These are phyloP conservation scores for Candida ponderosae DNA, from an alignment of 805 yeast genomes.

Conservation along the genomic window DNA sequence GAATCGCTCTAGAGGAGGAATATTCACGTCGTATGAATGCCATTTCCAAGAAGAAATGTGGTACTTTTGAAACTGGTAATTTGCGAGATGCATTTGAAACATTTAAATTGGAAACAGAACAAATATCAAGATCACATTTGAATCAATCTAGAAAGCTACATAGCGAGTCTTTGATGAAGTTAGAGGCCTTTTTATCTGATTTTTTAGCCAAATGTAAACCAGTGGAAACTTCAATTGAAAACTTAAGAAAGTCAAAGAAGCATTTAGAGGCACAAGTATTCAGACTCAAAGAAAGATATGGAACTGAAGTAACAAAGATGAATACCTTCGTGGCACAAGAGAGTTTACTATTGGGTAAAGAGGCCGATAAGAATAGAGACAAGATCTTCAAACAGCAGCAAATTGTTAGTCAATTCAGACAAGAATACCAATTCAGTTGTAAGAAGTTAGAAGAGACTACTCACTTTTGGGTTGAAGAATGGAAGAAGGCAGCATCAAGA, in stretches of 20 bases:
- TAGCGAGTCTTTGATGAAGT: slow-evolving; percentile 42
- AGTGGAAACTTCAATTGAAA: slow-evolving; percentile 48
- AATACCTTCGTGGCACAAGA: slow-evolving; percentile 54
- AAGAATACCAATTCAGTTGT: slow-evolving; percentile 52
- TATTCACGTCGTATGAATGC: slow-evolving; percentile 48
- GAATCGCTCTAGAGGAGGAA: slow-evolving; percentile 64
- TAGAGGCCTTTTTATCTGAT: slow-evolving; percentile 42
- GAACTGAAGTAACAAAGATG: slow-evolving; percentile 48
- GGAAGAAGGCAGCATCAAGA: slow-evolving; percentile 56
- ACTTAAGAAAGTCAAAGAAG: slow-evolving; percentile 40
- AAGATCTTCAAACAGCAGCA: slow-evolving; percentile 45
- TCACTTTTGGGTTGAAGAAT: slow-evolving; percentile 62
- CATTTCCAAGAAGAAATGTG: slow-evolving; percentile 43
- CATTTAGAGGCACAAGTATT: slow-evolving; percentile 29
- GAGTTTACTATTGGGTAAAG: slow-evolving; percentile 66
- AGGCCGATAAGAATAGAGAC: slow-evolving; percentile 50
- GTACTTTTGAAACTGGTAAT: slow-evolving; percentile 52
- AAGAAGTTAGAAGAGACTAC: slow-evolving; percentile 45
- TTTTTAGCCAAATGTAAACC: slow-evolving; percentile 48
- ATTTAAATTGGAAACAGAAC: slow-evolving; percentile 49
- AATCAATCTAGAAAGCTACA: slow-evolving; percentile 42
- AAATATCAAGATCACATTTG: slow-evolving; percentile 48
- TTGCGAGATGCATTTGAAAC: slow-evolving; percentile 52
- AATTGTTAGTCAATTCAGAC: slow-evolving; percentile 31
- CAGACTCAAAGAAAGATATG: slow-evolving; percentile 39